Evolutionary conservation across 2,329 filamentous ascomycete genomes (phyloP), one percentile per base, ranked within the genome.

Genomic region (Verticillium klebahnii): DNA sequence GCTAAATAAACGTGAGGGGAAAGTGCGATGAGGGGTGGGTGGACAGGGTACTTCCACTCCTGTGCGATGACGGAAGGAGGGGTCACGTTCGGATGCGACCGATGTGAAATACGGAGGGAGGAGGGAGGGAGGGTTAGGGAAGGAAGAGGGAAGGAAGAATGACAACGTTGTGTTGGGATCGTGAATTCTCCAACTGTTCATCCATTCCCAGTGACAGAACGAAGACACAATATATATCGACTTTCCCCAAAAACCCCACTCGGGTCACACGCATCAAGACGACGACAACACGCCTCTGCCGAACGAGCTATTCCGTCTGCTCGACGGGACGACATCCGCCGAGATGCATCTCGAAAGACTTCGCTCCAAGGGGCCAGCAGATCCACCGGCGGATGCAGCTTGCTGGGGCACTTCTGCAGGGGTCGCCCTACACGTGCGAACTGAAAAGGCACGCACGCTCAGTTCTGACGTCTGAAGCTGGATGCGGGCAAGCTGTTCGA

Each of bases 291-390:
- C 45, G 45, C 45, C 45, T 52, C 45, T 52, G 19, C 45, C 45
- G 45, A 52, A 25, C 45, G 12, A 52, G 45, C 45, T 52, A 52
- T 52, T 4, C 45, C 45, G 58, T 64, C 60, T 58, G 64, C 60
- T 61, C 59, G 56, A 64, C 65, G 65, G 64, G 65, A 58, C 60
- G 56, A 64, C 65, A 62, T 45, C 60, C 65, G 65, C 65, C 64
- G 65, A 66, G 65, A 66, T 65, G 59, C 63, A 64, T 69, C 67
- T 69, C 64, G 69, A 73, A 52, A 52, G 45, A 52, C 19, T n/a
- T 52, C 45, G 45, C 45, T 52, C 45, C 45, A 52, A 52, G 19
- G 19, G 45, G 45, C 45, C 45, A 52, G n/a, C 3, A 52, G 45
- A n/a, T 52, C 45, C 45, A 52, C 45, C 11, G 37, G 37, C 12